These are phyloP conservation scores for Petrea volubilis DNA, from an alignment of 257 asterid genomes.

Conservation along the genomic window DNA sequence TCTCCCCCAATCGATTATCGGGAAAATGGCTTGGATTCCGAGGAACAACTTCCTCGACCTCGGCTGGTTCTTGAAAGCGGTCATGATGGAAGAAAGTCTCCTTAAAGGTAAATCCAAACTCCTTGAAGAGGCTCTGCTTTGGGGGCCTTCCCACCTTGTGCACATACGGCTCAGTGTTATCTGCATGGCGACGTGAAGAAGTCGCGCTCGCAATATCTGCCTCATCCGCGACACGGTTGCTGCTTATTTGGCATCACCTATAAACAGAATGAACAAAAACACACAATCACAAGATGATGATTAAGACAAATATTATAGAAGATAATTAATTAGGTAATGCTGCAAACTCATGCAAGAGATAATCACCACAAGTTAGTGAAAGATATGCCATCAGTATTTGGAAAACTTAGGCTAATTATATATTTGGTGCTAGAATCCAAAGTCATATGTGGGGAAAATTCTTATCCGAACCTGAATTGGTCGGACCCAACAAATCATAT, in stretches of 20 bases:
- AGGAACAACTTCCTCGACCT: constrained; percentile 22
- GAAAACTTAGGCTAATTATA: no score
- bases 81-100: constrained; percentile 58
- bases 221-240: constrained; percentile 19
- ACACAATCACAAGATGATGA: no score
- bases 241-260: constrained; percentile 24
- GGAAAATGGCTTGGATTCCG: constrained; percentile 41
- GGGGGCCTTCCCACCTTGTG: constrained; percentile 55
- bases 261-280: no score
- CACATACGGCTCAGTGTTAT: constrained; percentile 25
- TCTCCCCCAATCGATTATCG: constrained; percentile 57
- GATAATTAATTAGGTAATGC: no score
- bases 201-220: constrained; percentile 23
- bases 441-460: no score
- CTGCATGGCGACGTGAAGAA: constrained; percentile 33
- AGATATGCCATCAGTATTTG: no score
- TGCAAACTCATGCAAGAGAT: no score
- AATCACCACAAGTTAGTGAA: no score
- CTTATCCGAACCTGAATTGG: no score
- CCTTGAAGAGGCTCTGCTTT: constrained; percentile 36
- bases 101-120: constrained; percentile 33
- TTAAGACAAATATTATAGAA: no score
- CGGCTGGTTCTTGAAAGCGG: constrained; percentile 47
- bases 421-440: no score
- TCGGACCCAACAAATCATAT: no score